Percentiles rank a stretch among this genome's conserved stretches.
Conservation (phyloP, 495 filamentous ascomycete genomes). For the Neohortaea acidophila region DNA sequence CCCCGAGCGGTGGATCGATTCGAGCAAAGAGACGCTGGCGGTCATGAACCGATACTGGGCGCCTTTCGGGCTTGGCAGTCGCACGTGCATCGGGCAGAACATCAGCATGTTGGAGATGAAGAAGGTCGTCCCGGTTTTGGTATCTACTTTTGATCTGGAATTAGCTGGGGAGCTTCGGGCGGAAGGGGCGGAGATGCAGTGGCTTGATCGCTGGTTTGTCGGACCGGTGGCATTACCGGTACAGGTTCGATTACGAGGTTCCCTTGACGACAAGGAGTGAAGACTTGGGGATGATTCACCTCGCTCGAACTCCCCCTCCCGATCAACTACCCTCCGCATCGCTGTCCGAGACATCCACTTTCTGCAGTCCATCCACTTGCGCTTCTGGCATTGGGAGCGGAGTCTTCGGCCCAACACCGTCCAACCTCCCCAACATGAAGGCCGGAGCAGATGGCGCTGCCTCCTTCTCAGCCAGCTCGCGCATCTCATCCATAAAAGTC, state of each 20-base stretch:
- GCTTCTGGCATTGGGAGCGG: too few species aligned
- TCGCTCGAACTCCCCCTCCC: too few species aligned
- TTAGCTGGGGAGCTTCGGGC: constrained; percentile 18
- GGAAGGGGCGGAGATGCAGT: constrained; percentile 1
- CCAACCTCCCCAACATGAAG: too few species aligned
- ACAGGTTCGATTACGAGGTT: too few species aligned
- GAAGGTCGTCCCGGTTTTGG: constrained; percentile 20
- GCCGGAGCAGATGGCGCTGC: too few species aligned
- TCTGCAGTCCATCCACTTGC: too few species aligned
- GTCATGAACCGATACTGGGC: neutral
- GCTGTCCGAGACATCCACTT: too few species aligned
- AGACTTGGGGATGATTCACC: too few species aligned
- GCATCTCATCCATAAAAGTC: neutral
- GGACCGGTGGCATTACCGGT: neutral
- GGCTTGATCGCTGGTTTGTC: constrained; percentile 1
- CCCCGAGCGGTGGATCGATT: constrained; percentile 18
- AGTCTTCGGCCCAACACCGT: too few species aligned
- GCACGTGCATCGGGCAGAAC: constrained; percentile 11
- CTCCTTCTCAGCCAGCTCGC: too few species aligned
- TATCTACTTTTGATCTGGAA: constrained; percentile 21
- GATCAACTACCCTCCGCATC: too few species aligned
- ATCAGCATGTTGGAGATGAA: constrained; percentile 19
- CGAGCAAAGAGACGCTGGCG: neutral
- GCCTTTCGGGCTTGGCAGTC: constrained; percentile 6
- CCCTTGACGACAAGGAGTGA: too few species aligned